phyloP scores from a whole-genome alignment of 2,329 filamentous ascomycete genomes.

The Beauveria caledonica region DNA sequence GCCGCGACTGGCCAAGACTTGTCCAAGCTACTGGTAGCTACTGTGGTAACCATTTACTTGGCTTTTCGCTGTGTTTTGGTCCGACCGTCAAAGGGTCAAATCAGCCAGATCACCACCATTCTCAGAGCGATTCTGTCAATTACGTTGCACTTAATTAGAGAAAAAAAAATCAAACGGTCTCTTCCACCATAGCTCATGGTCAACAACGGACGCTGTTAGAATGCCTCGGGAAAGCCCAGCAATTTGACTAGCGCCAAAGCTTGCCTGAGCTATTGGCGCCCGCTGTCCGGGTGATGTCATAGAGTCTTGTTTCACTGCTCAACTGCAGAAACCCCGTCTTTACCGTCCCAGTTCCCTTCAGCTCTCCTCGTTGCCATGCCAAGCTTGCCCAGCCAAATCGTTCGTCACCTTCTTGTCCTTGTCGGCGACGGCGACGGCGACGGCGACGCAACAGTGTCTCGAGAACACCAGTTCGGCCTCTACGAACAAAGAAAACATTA shows the following conservation, averaged over 20 bases:
- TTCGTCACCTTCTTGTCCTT: too few species aligned
- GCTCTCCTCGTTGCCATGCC: background rate
- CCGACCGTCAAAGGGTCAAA: too few species aligned
- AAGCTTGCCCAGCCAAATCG: background rate
- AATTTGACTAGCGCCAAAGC: constrained; percentile 1
- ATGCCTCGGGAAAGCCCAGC: background rate
- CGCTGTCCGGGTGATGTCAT: constrained; percentile 5
- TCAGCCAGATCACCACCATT: too few species aligned
- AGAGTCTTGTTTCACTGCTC: background rate
- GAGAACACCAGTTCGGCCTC: background rate
- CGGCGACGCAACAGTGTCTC: background rate
- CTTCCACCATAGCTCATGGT: background rate
- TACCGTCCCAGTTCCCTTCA: too few species aligned
- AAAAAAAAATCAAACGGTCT: background rate
- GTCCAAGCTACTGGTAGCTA: too few species aligned
- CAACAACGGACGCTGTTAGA: background rate
- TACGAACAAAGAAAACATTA: background rate
- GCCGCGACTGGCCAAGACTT: too few species aligned
- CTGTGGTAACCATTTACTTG: too few species aligned
- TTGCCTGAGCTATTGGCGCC: background rate
- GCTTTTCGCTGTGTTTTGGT: too few species aligned
- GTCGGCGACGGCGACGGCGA: background rate
- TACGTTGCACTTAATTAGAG: too few species aligned
- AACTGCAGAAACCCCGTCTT: background rate
- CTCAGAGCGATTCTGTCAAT: too few species aligned